Conservation (phyloP, 2,329 filamentous ascomycete species). For the Dothideomycetidae sp. region DNA sequence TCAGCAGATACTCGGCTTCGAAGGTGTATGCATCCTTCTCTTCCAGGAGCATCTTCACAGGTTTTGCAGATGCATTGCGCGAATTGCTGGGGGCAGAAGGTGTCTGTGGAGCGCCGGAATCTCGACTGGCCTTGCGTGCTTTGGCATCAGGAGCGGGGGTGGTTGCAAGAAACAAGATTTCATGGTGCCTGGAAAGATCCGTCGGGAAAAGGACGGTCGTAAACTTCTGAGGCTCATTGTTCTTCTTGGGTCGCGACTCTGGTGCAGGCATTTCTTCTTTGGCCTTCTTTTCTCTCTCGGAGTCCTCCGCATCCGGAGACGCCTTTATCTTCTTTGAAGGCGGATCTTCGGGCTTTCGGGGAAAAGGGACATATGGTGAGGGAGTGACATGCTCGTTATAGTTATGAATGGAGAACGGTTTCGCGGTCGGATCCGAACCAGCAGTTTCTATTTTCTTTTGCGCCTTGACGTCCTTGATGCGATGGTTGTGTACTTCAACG, state of each 20-base stretch:
- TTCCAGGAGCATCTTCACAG: constrained; percentile 61
- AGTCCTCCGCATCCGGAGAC: constrained; percentile 14
- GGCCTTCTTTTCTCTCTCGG: constrained; percentile 33
- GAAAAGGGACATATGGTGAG: constrained; percentile 69
- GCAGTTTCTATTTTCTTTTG: constrained; percentile 30
- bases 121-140: constrained; percentile 32
- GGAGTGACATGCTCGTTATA: constrained; percentile 82
- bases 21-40: constrained; percentile 56
- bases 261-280: constrained; percentile 14
- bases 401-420: constrained; percentile 78
- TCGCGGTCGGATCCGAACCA: constrained; percentile 42
- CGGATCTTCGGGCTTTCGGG: constrained; percentile 19
- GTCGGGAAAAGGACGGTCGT: constrained; percentile 82
- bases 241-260: constrained; percentile 15
- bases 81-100: constrained; percentile 26
- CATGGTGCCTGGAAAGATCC: constrained; percentile 55
- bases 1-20: constrained; percentile 60
- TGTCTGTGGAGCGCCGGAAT: constrained; percentile 52
- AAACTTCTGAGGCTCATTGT: constrained; percentile 43
- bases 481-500: constrained; percentile 84
- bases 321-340: constrained; percentile 33
- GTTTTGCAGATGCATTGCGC: constrained; percentile 39
- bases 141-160: constrained; percentile 45
- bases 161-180: constrained; percentile 60
- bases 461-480: constrained; percentile 46